Conservation (phyloP, 23 red algal genomes). For the Agarophyton chilense region DNA sequence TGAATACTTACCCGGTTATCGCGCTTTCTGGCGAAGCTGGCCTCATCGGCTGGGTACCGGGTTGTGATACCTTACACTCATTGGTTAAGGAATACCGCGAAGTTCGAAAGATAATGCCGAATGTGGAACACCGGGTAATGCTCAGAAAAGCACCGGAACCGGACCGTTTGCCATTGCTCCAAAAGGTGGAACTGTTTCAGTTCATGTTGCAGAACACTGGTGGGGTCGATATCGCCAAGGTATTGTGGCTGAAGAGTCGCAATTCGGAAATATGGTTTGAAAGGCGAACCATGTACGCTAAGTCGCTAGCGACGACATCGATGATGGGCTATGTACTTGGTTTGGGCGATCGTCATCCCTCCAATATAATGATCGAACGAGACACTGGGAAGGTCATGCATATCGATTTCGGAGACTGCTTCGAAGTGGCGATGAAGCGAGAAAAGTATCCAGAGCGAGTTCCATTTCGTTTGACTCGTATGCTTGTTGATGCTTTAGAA, state of each 20-base stretch:
- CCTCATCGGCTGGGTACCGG: constrained; percentile 96
- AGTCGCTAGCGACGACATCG: constrained; percentile 92
- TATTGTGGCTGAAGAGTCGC: constrained; percentile 93
- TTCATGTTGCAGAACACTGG: constrained; percentile 89
- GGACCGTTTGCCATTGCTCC: constrained; percentile 88
- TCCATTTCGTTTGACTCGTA: constrained; percentile 95
- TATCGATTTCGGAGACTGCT: constrained; percentile 99
- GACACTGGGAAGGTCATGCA: constrained; percentile 92
- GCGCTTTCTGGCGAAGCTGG: constrained; percentile 81
- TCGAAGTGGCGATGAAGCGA: constrained; percentile 91
- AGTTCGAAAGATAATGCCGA: constrained; percentile 87
- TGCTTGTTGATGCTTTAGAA: constrained; percentile 95
- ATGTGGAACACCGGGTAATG: constrained; percentile 96
- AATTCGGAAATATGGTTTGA: constrained; percentile 99
- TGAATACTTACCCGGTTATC: constrained; percentile 87
- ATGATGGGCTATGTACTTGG: constrained; percentile 98
- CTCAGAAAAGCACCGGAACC: constrained; percentile 90
- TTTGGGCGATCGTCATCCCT: constrained; percentile 95
- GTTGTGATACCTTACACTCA: constrained; percentile 95
- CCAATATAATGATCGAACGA: constrained; percentile 96
- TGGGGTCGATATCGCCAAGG: constrained; percentile 83
- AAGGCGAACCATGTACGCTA: constrained; percentile 86
- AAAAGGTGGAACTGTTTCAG: constrained; percentile 98
- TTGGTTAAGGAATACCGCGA: constrained; percentile 94
- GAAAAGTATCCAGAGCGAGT: constrained; percentile 98